Evolutionary conservation across 257 asterid species (phyloP).

Genomic region (Leonotis leonurus): DNA sequence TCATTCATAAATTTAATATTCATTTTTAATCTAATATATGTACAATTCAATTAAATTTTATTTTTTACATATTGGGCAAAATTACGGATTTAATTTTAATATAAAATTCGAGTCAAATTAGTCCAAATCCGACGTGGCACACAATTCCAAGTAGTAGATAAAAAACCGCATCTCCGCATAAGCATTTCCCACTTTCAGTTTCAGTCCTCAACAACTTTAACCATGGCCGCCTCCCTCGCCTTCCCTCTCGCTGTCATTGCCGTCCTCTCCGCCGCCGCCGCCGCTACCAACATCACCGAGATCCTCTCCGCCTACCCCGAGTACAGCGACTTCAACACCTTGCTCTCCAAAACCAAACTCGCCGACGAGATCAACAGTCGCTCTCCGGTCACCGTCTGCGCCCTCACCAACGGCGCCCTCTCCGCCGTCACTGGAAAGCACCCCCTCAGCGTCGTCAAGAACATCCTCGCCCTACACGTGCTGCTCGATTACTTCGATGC

Average conservation of each 20-base stretch:
- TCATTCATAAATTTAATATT: too few species aligned
- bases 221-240: conserved; percentile 39
- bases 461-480: conserved; percentile 62
- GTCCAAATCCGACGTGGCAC: conserved; percentile 20
- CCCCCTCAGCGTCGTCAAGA: conserved; percentile 61
- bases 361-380: conserved; percentile 98
- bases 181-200: background rate
- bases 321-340: conserved; percentile 64
- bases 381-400: conserved; percentile 71
- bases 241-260: conserved; percentile 29
- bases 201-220: conserved; percentile 2
- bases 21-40: too few species aligned
- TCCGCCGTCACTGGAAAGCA: conserved; percentile 54
- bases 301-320: conserved; percentile 59
- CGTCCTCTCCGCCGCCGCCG: conserved; percentile 21
- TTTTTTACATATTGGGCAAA: background rate
- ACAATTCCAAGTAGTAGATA: background rate
- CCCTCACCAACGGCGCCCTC: conserved; percentile 58
- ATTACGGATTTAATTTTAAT: background rate
- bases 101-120: conserved; percentile 7
- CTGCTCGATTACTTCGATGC: conserved; percentile 84
- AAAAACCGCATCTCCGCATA: conserved; percentile 15
- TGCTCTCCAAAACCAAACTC: conserved; percentile 71
- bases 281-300: conserved; percentile 63
- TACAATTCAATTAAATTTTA: too few species aligned